Base-by-base conservation (phyloP, 2,329 filamentous ascomycete genomes). In the Proliferodiscus dingleyae region DNA sequence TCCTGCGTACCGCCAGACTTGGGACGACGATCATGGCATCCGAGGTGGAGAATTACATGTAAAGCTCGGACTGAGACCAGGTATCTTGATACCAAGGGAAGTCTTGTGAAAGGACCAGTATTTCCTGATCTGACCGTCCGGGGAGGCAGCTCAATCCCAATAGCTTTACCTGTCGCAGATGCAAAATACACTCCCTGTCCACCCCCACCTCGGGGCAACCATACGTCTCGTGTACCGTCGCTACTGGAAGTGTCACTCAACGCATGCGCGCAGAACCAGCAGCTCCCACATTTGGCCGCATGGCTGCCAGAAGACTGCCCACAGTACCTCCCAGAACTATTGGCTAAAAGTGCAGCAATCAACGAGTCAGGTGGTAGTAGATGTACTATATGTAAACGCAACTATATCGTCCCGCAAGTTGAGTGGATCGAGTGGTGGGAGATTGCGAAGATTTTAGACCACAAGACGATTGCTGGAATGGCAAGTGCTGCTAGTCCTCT, bases 381-480 rank as follows among this genome's bases (percentile, higher is more conserved):
- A 2, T 84, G 81, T 54, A 73, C 75, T 1, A 64, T 70, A 0
- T 84, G 81, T 56, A 54, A 62, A 19, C 69, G 71, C 22, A 58
- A 60, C 7, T 70, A 76, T 3, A 64, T 80, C 5, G 65, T 75
- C 18, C 74, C 80, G 2, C 63, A 71, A 3, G 67, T 74, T 0
- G 71, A 80, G 56, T 84, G 81, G 80, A 64, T 84, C 6, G 81
- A 84, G 57, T 84, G 80, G 75, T 78, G 75, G 61, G 69, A 74
- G 46, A 55, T 72, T 24, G 52, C 56, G 9, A 56, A 50, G 33
- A 45, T 51, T 19, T 37, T 45, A 6, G 44, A 52, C 8, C 45
- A 48, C 9, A 46, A 48, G 22, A 41, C 41, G 6, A 39, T 43
- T 9, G 41, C 41, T 15, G 37, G 30, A 7, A 39, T 45, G 37